Evolutionary conservation across 768 basidiomycete genomes (phyloP).

Genomic region (Phaffia australis): DNA sequence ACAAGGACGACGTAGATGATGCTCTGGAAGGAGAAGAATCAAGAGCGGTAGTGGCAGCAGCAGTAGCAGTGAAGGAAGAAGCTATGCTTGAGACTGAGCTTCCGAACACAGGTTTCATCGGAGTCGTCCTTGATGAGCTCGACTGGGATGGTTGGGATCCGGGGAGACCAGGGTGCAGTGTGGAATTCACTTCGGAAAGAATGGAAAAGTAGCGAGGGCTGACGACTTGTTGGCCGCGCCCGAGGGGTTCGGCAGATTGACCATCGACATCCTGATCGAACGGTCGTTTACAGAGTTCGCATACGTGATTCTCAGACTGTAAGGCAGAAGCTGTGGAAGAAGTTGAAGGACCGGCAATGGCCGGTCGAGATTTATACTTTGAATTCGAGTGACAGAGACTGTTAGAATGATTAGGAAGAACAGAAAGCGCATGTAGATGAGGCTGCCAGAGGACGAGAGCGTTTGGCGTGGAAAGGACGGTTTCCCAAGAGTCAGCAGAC

Average conservation of each 20-base stretch:
- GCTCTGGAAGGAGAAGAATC: not conserved
- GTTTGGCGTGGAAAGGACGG: constrained; percentile 46
- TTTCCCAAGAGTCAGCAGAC: too few species aligned
- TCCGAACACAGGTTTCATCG: not conserved
- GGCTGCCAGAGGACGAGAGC: constrained; percentile 83
- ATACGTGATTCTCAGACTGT: too few species aligned
- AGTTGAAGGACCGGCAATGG: not conserved
- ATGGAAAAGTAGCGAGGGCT: constrained; percentile 19
- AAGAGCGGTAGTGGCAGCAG: not conserved
- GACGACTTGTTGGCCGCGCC: not conserved
- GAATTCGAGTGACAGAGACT: not conserved
- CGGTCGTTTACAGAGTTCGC: not conserved
- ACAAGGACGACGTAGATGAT: not conserved
- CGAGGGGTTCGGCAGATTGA: not conserved
- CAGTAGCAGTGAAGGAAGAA: not conserved
- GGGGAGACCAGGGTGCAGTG: not conserved
- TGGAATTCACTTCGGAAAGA: constrained; percentile 22
- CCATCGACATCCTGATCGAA: not conserved
- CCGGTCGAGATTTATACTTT: not conserved
- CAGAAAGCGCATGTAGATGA: constrained; percentile 67
- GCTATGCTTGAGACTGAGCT: not conserved
- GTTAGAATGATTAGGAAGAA: constrained; percentile 35
- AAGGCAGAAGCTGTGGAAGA: not conserved
- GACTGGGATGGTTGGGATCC: not conserved
- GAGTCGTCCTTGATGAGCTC: not conserved